Evolutionary conservation across 2,329 filamentous ascomycete species (phyloP).

Genomic region (Curvularia lunata): DNA sequence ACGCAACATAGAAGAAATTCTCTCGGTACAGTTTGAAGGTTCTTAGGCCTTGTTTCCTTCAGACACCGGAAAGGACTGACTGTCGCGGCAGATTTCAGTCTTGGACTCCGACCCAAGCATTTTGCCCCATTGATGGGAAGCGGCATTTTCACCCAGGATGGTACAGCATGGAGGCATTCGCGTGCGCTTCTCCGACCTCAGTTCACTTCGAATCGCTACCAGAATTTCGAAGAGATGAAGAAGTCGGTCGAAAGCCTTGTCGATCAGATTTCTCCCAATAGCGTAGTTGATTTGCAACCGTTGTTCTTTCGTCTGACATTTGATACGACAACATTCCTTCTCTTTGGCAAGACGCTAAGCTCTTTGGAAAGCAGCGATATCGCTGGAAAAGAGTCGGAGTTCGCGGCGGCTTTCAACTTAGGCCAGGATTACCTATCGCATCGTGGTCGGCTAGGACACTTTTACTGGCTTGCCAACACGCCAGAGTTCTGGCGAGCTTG

Average conservation of each 20-base stretch:
- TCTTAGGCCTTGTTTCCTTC: background rate
- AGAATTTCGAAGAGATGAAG: conserved; percentile 41
- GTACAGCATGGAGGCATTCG: conserved; percentile 36
- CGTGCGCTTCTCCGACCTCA: conserved; percentile 43
- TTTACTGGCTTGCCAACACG: conserved; percentile 40
- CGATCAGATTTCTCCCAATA: conserved; percentile 17
- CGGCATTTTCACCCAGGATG: conserved; percentile 30
- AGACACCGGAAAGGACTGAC: background rate
- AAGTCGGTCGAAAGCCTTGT: conserved; percentile 26
- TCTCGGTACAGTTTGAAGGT: conserved; percentile 24
- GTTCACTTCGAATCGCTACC: conserved; percentile 43
- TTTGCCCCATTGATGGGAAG: conserved; percentile 22
- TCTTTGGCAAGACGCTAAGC: conserved; percentile 45
- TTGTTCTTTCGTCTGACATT: conserved; percentile 50
- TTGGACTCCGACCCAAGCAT: conserved; percentile 11
- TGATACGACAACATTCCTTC: conserved; percentile 44
- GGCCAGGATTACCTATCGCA: conserved; percentile 22
- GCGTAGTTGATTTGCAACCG: conserved; percentile 45
- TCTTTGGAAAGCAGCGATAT: conserved; percentile 23
- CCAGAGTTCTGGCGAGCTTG: conserved; percentile 22
- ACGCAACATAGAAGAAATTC: conserved; percentile 25
- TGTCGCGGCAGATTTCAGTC: conserved; percentile 9
- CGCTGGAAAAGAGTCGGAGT: conserved; percentile 21
- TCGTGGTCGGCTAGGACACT: conserved; percentile 29
- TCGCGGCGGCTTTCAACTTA: conserved; percentile 30